A percentile compares a stretch with the other conserved stretches of the same genome.
Evolutionary conservation across 2,329 filamentous ascomycete species (phyloP).

Genomic region (Dactylella cylindrospora): DNA sequence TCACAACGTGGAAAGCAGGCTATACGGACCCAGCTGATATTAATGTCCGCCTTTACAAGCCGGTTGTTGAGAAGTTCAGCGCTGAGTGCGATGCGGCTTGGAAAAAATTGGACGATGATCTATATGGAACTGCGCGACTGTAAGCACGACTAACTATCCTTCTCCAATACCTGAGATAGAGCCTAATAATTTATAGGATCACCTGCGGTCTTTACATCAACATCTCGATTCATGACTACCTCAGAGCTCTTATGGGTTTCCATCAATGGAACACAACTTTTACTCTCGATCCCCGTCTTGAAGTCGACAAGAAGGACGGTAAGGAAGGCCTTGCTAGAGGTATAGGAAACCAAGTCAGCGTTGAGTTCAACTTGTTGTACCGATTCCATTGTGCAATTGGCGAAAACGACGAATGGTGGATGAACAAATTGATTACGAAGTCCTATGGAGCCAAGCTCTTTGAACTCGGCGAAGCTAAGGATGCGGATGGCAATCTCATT

Average conservation of each 20-base stretch:
- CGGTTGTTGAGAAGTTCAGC: slow-evolving; percentile 18
- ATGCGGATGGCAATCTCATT: slow-evolving; percentile 18
- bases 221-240: slow-evolving; percentile 63
- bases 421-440: slow-evolving; percentile 59
- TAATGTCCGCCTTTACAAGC: slow-evolving; percentile 27
- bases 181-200: slow-evolving; percentile 49
- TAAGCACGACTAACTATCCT: slow-evolving; percentile 7
- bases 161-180: not conserved
- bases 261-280: slow-evolving; percentile 58
- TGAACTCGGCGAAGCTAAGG: slow-evolving; percentile 53
- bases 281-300: slow-evolving; percentile 65
- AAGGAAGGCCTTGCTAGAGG: slow-evolving; percentile 57
- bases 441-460: slow-evolving; percentile 53
- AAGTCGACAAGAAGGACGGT: slow-evolving; percentile 58
- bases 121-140: slow-evolving; percentile 62
- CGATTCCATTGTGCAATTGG: slow-evolving; percentile 66
- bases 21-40: slow-evolving; percentile 6
- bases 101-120: slow-evolving; percentile 57
- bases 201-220: slow-evolving; percentile 61
- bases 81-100: slow-evolving; percentile 40
- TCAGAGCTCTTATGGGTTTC: slow-evolving; percentile 63
- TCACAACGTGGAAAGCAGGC: slow-evolving; percentile 48
- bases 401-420: slow-evolving; percentile 64
- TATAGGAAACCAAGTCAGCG: slow-evolving; percentile 67
- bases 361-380: slow-evolving; percentile 69